Evolutionary conservation across 2,329 filamentous ascomycete genomes (phyloP).

Genomic region (Ceratocystis lukuohia): DNA sequence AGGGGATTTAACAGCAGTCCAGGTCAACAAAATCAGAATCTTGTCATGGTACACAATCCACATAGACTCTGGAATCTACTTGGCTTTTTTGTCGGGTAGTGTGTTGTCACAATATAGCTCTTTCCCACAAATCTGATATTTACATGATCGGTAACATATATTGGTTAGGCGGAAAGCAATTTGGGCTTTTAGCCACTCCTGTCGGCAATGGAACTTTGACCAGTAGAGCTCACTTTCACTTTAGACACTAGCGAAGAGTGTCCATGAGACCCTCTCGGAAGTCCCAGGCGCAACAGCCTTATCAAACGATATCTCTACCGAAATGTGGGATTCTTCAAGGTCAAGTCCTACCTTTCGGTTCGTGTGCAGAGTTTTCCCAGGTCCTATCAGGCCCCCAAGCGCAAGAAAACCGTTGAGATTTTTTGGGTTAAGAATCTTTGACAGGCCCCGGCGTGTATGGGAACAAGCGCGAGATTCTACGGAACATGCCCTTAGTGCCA

Average conservation of each 20-base stretch:
- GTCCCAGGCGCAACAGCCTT: conserved; percentile 31
- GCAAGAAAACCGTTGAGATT: conserved; percentile 61
- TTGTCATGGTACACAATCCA: conserved; percentile 65
- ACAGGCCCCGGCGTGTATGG: conserved; percentile 60
- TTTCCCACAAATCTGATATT: conserved; percentile 33
- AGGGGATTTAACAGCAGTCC: conserved; percentile 54
- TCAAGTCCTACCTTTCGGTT: conserved; percentile 53
- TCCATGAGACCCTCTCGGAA: background rate
- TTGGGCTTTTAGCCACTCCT: background rate
- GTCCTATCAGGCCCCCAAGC: conserved; percentile 55
- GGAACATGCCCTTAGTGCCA: conserved; percentile 58
- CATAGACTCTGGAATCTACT: conserved; percentile 43
- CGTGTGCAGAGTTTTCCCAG: conserved; percentile 61
- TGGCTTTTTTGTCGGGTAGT: conserved; percentile 45
- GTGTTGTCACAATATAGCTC: conserved; percentile 47
- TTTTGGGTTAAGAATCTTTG: conserved; percentile 70
- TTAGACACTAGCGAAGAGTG: background rate
- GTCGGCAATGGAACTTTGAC: background rate
- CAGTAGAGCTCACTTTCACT: background rate
- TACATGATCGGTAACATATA: conserved; percentile 1
- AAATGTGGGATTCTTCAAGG: conserved; percentile 50
- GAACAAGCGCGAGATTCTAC: conserved; percentile 48
- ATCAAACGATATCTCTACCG: conserved; percentile 55
- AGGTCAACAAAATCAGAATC: conserved; percentile 55
- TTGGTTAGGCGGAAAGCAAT: background rate